Base-by-base conservation (phyloP, 495 filamentous ascomycete species). In the Sabuloglossum arenarium region DNA sequence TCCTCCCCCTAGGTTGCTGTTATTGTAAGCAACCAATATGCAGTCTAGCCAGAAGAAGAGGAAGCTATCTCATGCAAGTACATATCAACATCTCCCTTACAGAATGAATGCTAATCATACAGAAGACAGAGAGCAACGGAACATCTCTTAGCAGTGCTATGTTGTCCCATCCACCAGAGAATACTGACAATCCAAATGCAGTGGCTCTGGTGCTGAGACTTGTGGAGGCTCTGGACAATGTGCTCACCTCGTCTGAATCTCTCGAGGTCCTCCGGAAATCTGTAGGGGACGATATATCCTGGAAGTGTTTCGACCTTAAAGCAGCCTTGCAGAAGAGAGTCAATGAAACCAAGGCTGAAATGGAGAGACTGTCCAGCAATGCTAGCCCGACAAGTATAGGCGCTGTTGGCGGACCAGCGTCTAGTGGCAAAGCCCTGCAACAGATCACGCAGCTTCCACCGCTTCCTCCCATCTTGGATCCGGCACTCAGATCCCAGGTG, bases 391-490 rank as follows among this genome's bases (percentile, higher is more conserved):
- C 47, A 29, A 11, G 6, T 29, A 19, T 10, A 49, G 25, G 47
- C 28, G 25, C 24, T 51, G 3, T 29, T 12, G 28, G 5, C 1
- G 47, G 5, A 19, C 55, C 55, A 47, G 55, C 55, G 25, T 24
- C n/a, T 19, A 3, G 21, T 19, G 4, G 19, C 28, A 51, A 43
- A 3, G 19, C 11, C 11, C 0, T 16, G 3, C 23, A 30, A 5
- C 23, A 3, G 6, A 42, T 16, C 27, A 16, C 12, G 25, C 21
- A 31, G 4, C 57, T 74, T 8, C 84, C 84, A 3, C 64, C 71
- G 0, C 63, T 87, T 8, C 85, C 85, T 27, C 61, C 66, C 8
- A 74, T 88, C 58, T 55, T 68, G 2, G 73, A 87, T 62, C 66
- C 70, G 0, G 61, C 63, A 16, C 71, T 88, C 16, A 72, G 78